Evolutionary conservation across 306 rosid genomes (phyloP).

Genomic region (Hippophae gyantsensis): DNA sequence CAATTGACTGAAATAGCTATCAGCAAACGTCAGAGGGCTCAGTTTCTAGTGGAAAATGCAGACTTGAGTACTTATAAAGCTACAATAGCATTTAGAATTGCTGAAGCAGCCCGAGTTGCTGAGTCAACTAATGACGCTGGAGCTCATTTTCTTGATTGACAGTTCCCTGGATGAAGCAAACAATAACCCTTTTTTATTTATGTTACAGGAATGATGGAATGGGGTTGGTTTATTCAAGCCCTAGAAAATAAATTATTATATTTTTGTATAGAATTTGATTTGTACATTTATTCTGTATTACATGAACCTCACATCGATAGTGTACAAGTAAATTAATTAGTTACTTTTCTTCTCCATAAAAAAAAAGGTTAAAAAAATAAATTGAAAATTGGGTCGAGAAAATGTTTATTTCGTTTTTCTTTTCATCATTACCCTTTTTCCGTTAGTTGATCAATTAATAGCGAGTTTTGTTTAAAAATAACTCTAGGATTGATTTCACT

Average conservation of each 20-base stretch:
- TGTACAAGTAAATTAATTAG: slow-evolving; percentile 28
- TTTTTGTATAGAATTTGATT: slow-evolving; percentile 60
- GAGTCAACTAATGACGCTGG: slow-evolving; percentile 31
- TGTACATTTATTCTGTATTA: slow-evolving; percentile 49
- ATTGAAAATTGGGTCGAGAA: slow-evolving; percentile 7
- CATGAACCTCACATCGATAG: slow-evolving; percentile 36
- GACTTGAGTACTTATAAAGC: slow-evolving; percentile 64
- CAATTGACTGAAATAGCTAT: slow-evolving; percentile 39
- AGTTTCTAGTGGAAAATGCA: slow-evolving; percentile 50
- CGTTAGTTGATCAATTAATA: too few species aligned
- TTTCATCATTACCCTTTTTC: too few species aligned
- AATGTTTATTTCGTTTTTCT: too few species aligned
- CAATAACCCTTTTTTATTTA: slow-evolving; percentile 19
- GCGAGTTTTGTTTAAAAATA: too few species aligned
- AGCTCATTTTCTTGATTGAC: slow-evolving; percentile 48
- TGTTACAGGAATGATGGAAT: slow-evolving; percentile 15
- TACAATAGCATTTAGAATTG: slow-evolving; percentile 36
- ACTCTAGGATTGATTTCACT: too few species aligned
- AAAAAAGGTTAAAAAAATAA: slow-evolving; percentile 14
- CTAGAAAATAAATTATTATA: slow-evolving; percentile 24
- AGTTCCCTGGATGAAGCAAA: neutral
- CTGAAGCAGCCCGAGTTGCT: slow-evolving; percentile 45
- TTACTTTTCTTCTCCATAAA: slow-evolving; percentile 18
- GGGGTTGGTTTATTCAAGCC: slow-evolving; percentile 10
- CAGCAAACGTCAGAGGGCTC: slow-evolving; percentile 52